These are phyloP conservation scores for Volvox reticuliferus DNA, from an alignment of 139 green algal species.

Conservation along the genomic window DNA sequence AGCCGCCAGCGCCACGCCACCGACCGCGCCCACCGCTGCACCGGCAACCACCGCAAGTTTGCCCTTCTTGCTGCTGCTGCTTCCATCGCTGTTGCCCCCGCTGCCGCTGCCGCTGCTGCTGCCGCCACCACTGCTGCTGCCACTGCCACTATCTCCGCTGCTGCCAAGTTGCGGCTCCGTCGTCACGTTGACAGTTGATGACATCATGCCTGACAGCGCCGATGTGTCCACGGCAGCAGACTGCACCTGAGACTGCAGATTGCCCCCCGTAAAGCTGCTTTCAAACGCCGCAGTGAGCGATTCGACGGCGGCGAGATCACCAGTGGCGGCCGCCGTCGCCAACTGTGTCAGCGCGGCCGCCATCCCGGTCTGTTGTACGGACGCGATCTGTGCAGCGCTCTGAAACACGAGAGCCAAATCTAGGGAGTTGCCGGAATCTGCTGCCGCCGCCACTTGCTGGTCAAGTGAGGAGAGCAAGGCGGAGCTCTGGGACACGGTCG, in stretches of 20 bases:
- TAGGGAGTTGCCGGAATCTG: neutral
- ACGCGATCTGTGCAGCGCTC: slow-evolving; percentile 3
- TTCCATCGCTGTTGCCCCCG: neutral
- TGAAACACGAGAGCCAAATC: neutral
- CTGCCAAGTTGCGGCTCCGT: neutral
- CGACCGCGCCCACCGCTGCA: neutral
- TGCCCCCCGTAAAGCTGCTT: neutral
- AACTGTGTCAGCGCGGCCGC: neutral
- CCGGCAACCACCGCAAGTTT: neutral
- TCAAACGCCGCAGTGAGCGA: neutral
- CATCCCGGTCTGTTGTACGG: slow-evolving; percentile 18
- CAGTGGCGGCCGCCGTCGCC: slow-evolving; percentile 5
- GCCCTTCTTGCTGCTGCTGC: neutral
- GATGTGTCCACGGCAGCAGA: neutral
- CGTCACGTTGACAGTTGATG: neutral
- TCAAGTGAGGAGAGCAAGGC: slow-evolving; percentile 26
- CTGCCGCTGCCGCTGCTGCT: neutral
- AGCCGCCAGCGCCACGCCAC: neutral
- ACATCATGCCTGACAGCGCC: neutral
- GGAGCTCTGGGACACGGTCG: neutral
- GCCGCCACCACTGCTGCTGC: neutral
- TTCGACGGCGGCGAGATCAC: neutral
- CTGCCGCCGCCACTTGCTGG: neutral
- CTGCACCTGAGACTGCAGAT: neutral
- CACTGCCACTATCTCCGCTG: neutral